Percentiles rank a stretch among this genome's conserved stretches.
Conservation (phyloP, 306 rosid species). For the Citrullus mucosospermus region DNA sequence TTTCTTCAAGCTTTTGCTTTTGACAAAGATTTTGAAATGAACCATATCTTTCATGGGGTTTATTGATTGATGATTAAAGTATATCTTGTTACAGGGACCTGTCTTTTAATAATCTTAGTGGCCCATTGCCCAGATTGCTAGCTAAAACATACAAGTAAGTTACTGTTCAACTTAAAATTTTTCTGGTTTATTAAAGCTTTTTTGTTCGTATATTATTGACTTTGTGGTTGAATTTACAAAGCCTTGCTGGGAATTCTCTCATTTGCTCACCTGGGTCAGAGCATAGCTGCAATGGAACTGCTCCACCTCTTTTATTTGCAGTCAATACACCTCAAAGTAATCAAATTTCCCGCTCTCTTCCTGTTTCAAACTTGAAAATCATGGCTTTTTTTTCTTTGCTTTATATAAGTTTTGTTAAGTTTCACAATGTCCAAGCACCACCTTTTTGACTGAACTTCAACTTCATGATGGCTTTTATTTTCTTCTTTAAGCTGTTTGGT, state of each 20-base stretch:
- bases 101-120: conserved; percentile 72
- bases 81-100: conserved; percentile 52
- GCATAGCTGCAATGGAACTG: conserved; percentile 45
- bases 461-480: not conserved
- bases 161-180: not conserved
- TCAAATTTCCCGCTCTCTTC: conserved; percentile 14
- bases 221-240: conserved; percentile 23
- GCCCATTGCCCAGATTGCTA: conserved; percentile 56
- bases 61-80: not conserved
- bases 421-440: not conserved
- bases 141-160: conserved; percentile 79
- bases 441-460: conserved; percentile 13
- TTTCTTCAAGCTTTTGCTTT: conserved; percentile 15
- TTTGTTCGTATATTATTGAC: not conserved
- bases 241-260: conserved; percentile 70
- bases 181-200: not conserved
- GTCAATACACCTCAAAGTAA: conserved; percentile 52
- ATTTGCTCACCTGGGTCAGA: conserved; percentile 51
- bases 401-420: not conserved
- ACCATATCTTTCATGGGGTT: not conserved
- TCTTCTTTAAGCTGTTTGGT: not conserved
- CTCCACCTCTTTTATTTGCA: conserved; percentile 19
- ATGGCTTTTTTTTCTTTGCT: not conserved
- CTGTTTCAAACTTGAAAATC: not conserved
- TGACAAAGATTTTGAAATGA: not conserved